These are phyloP conservation scores for Cucumis hystrix DNA, from an alignment of 306 rosid species.

Conservation along the genomic window DNA sequence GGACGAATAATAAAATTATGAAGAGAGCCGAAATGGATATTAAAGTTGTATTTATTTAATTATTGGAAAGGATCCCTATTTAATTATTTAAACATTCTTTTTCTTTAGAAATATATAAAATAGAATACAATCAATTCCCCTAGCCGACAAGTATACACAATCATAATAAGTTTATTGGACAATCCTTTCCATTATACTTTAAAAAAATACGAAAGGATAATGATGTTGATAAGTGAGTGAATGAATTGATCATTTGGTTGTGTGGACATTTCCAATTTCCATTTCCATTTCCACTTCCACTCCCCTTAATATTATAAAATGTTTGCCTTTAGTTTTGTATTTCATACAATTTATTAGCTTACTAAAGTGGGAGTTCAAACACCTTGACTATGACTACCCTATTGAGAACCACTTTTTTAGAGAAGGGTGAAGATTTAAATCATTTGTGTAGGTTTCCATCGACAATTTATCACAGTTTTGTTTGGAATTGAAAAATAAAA, in stretches of 20 bases:
- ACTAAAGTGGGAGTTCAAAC: background rate
- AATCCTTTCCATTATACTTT: background rate
- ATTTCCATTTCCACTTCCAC: too few relatives aligned
- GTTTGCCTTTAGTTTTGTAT: background rate
- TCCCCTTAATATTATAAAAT: background rate
- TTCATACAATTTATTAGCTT: background rate
- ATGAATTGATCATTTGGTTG: background rate
- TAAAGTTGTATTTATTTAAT: background rate
- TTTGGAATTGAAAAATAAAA: background rate
- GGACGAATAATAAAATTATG: background rate
- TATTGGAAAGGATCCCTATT: background rate
- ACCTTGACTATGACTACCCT: background rate
- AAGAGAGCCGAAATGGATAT: background rate
- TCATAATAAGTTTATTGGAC: background rate
- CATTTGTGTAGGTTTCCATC: background rate
- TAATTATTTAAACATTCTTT: background rate
- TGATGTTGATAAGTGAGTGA: conserved; percentile 2
- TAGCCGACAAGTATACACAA: background rate
- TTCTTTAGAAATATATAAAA: background rate
- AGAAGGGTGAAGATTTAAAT: background rate
- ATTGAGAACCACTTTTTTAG: background rate
- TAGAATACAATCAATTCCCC: background rate
- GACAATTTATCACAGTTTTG: background rate
- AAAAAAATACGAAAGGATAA: background rate
- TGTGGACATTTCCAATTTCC: background rate